Evolutionary conservation across 2,329 filamentous ascomycete species (phyloP).

Genomic region (Fusarium azukiicola): DNA sequence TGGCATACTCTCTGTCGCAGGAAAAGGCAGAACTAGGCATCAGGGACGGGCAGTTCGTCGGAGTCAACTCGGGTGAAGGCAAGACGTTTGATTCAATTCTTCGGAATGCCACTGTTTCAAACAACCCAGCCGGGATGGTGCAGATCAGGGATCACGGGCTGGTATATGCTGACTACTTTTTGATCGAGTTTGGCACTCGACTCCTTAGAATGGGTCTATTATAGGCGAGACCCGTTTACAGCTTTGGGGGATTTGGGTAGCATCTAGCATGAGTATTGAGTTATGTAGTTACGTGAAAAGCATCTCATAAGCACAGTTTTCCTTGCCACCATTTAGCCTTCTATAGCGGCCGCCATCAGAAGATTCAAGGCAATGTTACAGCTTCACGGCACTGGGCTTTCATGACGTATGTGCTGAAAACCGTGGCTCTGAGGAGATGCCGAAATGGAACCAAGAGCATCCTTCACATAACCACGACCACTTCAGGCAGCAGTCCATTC

Average conservation of each 20-base stretch:
- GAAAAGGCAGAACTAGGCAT: not conserved
- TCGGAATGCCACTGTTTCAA: constrained; percentile 9
- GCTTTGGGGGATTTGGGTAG: not conserved
- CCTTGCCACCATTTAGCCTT: too few species aligned
- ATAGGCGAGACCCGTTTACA: not conserved
- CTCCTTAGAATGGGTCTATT: constrained; percentile 34
- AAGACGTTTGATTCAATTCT: constrained; percentile 3
- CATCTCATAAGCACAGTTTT: too few species aligned
- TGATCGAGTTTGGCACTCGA: constrained; percentile 57
- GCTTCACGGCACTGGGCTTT: too few species aligned
- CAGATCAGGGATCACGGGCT: constrained; percentile 63
- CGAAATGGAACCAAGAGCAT: too few species aligned
- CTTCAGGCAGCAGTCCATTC: too few species aligned
- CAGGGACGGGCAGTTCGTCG: constrained; percentile 27
- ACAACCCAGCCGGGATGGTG: not conserved
- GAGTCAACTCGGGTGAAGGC: constrained; percentile 30
- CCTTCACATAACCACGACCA: too few species aligned
- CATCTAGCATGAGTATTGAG: not conserved
- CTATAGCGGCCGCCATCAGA: too few species aligned
- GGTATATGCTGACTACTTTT: constrained; percentile 73
- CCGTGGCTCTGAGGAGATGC: too few species aligned
- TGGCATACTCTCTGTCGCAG: not conserved
- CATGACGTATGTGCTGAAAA: too few species aligned
- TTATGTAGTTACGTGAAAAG: not conserved
- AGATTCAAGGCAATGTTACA: too few species aligned